A percentile compares a stretch with the other conserved stretches of the same genome.
phyloP scores from a whole-genome alignment of 768 basidiomycete species.

The Neoboletus magnificus region DNA sequence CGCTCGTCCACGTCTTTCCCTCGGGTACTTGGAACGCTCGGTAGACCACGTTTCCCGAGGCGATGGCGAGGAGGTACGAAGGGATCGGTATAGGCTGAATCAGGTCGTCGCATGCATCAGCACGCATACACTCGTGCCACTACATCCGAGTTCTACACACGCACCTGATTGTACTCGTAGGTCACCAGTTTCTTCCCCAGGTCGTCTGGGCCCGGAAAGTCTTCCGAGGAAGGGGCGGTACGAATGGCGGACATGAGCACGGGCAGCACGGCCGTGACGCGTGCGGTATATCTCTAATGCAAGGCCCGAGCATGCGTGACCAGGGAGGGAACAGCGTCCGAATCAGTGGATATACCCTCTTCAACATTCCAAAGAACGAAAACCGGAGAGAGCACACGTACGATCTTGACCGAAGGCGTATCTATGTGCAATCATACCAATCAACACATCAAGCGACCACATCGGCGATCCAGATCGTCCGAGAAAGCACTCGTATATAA shows the following conservation, averaged over 20 bases:
- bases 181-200: constrained; percentile 69
- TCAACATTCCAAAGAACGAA: too few species aligned
- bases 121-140: not conserved
- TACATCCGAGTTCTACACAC: constrained; percentile 8
- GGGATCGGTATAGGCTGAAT: constrained; percentile 76
- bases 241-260: constrained; percentile 85
- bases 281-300: constrained; percentile 69
- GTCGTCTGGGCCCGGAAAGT: constrained; percentile 64
- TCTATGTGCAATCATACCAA: constrained; percentile 41
- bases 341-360: not conserved
- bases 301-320: not conserved
- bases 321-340: not conserved
- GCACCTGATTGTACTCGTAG: constrained; percentile 75
- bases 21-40: constrained; percentile 54
- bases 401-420: constrained; percentile 82
- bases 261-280: constrained; percentile 70
- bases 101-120: not conserved
- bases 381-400: constrained; percentile 33
- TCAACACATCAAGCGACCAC: not conserved
- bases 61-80: constrained; percentile 86
- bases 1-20: constrained; percentile 73
- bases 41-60: constrained; percentile 79
- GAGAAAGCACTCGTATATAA: too few species aligned
- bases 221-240: constrained; percentile 64
- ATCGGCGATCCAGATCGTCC: not conserved